Evolutionary conservation across 75 land plant genomes (phyloP).

Genomic region (Sequoia sempervirens): DNA sequence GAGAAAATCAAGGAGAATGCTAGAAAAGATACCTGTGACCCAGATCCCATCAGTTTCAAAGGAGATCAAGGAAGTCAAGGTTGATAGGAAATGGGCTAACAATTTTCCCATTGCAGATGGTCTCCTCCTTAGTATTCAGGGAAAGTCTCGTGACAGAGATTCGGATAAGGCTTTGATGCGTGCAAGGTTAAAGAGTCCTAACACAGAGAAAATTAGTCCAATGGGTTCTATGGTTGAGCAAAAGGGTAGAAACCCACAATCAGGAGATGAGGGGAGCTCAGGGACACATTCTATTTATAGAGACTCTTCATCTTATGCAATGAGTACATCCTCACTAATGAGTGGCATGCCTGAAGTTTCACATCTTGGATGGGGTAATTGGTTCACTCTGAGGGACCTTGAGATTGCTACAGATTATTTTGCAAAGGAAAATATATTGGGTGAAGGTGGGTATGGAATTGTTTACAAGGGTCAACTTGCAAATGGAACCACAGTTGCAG

Average conservation of each 20-base stretch:
- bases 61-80: conserved; percentile 46
- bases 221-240: conserved; percentile 44
- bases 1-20: conserved; percentile 31
- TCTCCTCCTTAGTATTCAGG: conserved; percentile 48
- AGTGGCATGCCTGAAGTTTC: conserved; percentile 61
- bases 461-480: conserved; percentile 35
- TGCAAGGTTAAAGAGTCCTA: conserved; percentile 8
- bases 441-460: conserved; percentile 41
- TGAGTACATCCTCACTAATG: conserved; percentile 42
- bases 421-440: no score
- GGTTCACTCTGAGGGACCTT: conserved; percentile 58
- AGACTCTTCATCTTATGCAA: conserved; percentile 35
- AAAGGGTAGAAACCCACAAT: conserved; percentile 32
- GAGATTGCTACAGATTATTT: no score
- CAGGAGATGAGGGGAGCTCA: conserved; percentile 50
- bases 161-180: conserved; percentile 49
- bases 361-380: conserved; percentile 85
- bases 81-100: conserved; percentile 36
- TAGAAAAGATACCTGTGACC: conserved; percentile 18
- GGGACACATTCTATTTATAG: conserved; percentile 21
- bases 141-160: conserved; percentile 49
- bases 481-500: no score
- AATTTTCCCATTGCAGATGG: conserved; percentile 38
- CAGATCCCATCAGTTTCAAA: conserved; percentile 46
- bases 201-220: conserved; percentile 30